Base-by-base conservation (phyloP, 2,329 filamentous ascomycete genomes). In the Beauveria medogensis region DNA sequence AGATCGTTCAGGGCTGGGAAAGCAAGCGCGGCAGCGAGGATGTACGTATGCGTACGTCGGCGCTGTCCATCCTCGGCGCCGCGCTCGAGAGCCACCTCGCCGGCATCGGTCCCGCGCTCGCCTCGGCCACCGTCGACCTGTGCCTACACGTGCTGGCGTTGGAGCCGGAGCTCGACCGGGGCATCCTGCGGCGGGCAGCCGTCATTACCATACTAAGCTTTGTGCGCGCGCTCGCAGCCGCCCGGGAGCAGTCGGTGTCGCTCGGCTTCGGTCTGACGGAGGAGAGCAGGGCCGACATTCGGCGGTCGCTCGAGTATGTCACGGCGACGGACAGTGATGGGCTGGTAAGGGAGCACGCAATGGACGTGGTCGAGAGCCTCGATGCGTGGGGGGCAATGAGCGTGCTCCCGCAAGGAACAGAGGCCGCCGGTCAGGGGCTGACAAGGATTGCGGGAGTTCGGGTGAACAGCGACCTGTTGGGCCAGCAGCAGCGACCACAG, bases 1-100 rank as follows among this genome's bases (percentile, higher is more conserved):
- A 79, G 62, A 89, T 91, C 62, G 77, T 90, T 0, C 74, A 80
- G 16, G 87, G 86, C 1, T 91, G 88, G 88, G 80, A 87, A 65
- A 81, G 85, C 63, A 85, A 83, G 60, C 75, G 80, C 18, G 87
- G 86, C 0, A 80, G 80, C 62, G 88, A 91, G 69, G 88, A 91
- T 67, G 76, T 90, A 14, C 80, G 89, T 4, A 81, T 92, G 65
- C 83, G 89, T 1, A 76, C 87, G 16, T 90, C 88, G 24, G 85
- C 88, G 4, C 71, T 92, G 7, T 88, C 86, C 5, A 80, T 91
- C 52, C 76, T 91, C 48, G 81, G 82, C 0, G 74, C 74, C 1
- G 78, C 79, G 0, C 71, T 90, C 28, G 86, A 90, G 69, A 82
- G 78, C 1, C 86, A 85, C 64, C 74, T 87, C 4, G 72, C 74